Percentiles rank a stretch among this genome's conserved stretches.
Evolutionary conservation across 352 stramenopile genomes (phyloP).

Genomic region (Phytophthora boehmeriae): DNA sequence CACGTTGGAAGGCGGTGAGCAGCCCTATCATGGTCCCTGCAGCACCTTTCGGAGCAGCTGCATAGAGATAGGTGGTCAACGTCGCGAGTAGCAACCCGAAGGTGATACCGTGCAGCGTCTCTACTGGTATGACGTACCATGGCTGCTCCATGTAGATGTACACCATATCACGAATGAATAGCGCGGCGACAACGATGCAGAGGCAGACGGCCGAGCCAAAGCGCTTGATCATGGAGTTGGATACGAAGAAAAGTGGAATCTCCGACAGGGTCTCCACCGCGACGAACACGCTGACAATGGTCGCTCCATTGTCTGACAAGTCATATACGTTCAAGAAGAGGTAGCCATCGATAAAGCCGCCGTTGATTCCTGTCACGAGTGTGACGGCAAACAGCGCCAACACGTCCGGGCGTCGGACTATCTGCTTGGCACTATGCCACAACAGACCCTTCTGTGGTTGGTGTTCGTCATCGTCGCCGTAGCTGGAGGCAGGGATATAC

Average conservation of each 20-base stretch:
- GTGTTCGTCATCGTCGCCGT: constrained; percentile 16
- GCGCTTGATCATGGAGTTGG: constrained; percentile 48
- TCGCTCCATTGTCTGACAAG: constrained; percentile 42
- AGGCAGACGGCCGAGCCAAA: constrained; percentile 51
- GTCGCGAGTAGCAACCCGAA: constrained; percentile 52
- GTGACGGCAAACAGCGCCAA: constrained; percentile 51
- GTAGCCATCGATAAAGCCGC: constrained; percentile 59
- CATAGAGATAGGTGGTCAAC: constrained; percentile 59
- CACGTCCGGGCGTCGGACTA: constrained; percentile 33
- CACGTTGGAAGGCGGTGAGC: constrained; percentile 57
- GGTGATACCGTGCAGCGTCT: constrained; percentile 61
- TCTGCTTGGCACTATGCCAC: constrained; percentile 35
- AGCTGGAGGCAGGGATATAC: constrained; percentile 37
- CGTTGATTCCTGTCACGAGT: constrained; percentile 54
- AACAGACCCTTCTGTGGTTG: constrained; percentile 24
- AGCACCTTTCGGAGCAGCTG: constrained; percentile 33
- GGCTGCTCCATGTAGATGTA: constrained; percentile 61
- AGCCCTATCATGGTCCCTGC: constrained; percentile 65
- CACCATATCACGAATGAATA: constrained; percentile 52
- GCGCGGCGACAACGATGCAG: constrained; percentile 46
- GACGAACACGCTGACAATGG: constrained; percentile 60
- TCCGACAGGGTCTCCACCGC: constrained; percentile 61
- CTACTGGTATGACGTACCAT: constrained; percentile 60
- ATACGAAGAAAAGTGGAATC: constrained; percentile 62
- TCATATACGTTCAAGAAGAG: constrained; percentile 64